phyloP scores from a whole-genome alignment of 768 basidiomycete genomes.

The Mycena pura region DNA sequence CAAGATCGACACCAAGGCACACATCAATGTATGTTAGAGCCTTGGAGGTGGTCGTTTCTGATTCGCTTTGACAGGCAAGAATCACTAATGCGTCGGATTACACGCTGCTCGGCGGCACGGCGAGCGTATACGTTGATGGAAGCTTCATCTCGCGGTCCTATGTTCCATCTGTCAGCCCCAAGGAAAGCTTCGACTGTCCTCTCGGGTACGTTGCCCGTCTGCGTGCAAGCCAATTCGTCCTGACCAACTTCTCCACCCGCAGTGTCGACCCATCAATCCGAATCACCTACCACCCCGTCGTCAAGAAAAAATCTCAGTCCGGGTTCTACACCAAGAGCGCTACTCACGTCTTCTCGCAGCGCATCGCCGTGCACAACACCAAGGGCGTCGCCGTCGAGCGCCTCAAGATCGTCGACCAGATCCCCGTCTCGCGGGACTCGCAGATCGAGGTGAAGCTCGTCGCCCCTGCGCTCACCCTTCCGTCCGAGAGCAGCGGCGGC shows the following conservation, averaged over 20 bases:
- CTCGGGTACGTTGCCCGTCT: slow-evolving; percentile 31
- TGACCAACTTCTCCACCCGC: neutral
- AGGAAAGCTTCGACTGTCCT: slow-evolving; percentile 39
- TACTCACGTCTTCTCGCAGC: slow-evolving; percentile 31
- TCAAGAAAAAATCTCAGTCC: slow-evolving; percentile 32
- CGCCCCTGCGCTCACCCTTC: slow-evolving; percentile 24
- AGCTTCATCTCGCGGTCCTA: slow-evolving; percentile 36
- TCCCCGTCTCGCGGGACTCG: slow-evolving; percentile 32
- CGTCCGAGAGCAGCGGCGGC: slow-evolving; percentile 16
- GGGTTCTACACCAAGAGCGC: slow-evolving; percentile 33
- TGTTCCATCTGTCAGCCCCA: slow-evolving; percentile 35
- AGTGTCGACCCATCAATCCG: slow-evolving; percentile 37
- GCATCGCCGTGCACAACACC: slow-evolving; percentile 33
- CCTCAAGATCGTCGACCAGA: slow-evolving; percentile 32
- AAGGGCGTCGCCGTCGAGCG: slow-evolving; percentile 24
- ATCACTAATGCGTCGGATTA: slow-evolving; percentile 38
- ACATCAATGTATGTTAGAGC: slow-evolving; percentile 38
- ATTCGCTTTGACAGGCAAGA: slow-evolving; percentile 30
- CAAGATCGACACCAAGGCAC: slow-evolving; percentile 32
- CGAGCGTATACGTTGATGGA: slow-evolving; percentile 37
- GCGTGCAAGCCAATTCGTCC: neutral
- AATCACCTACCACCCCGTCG: slow-evolving; percentile 33
- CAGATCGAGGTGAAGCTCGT: slow-evolving; percentile 28
- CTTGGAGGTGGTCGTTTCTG: too few relatives aligned
- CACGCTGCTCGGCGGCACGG: slow-evolving; percentile 31